These are phyloP conservation scores for Epicoccum nigrum DNA, from an alignment of 2,329 filamentous ascomycete genomes.

Conservation along the genomic window DNA sequence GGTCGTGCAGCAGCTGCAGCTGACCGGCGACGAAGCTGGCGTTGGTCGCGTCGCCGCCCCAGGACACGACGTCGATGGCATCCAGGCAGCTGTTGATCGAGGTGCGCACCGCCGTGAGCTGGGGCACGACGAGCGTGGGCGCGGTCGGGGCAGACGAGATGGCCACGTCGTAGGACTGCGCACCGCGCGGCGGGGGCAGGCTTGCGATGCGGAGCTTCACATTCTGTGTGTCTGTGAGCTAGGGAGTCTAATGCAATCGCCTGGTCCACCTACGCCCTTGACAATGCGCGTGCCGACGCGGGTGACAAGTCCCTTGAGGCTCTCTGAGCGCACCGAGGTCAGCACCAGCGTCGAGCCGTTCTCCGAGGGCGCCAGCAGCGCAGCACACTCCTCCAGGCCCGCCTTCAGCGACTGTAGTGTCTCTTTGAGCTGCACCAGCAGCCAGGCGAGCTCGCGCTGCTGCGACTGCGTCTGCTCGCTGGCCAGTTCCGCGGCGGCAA, in stretches of 20 bases:
- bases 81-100: constrained; percentile 83
- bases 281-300: constrained; percentile 88
- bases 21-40: constrained; percentile 64
- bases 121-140: constrained; percentile 67
- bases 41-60: constrained; percentile 69
- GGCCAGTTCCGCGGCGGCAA: constrained; percentile 57
- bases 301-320: constrained; percentile 90
- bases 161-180: constrained; percentile 57
- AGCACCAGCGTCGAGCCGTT: constrained; percentile 88
- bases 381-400: constrained; percentile 87
- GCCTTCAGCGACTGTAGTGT: constrained; percentile 67
- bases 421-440: constrained; percentile 65
- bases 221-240: constrained; percentile 57
- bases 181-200: constrained; percentile 61
- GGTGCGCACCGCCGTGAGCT: constrained; percentile 74
- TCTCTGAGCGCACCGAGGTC: constrained; percentile 84
- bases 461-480: constrained; percentile 60
- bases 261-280: constrained; percentile 71
- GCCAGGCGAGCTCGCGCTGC: constrained; percentile 67
- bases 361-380: constrained; percentile 82
- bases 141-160: constrained; percentile 61
- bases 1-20: constrained; percentile 64
- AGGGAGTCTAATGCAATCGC: neutral
- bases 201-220: constrained; percentile 78
- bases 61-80: constrained; percentile 77